Percentiles rank a stretch among this genome's conserved stretches.
These are phyloP conservation scores for Penicillium freii DNA, from an alignment of 2,329 filamentous ascomycete genomes.

Conservation along the genomic window DNA sequence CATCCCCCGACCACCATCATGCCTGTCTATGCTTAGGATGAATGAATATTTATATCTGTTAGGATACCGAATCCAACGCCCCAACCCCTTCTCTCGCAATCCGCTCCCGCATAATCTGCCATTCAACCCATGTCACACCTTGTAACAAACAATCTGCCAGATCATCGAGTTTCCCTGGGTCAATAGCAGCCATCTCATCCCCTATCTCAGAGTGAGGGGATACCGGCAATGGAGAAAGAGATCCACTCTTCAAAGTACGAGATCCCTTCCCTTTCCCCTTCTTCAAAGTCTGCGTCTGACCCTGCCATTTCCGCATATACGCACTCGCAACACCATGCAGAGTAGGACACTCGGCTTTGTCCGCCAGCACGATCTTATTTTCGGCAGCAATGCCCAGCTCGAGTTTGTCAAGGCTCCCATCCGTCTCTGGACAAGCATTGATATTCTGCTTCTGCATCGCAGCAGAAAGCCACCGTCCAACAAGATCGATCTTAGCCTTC, in stretches of 20 bases:
- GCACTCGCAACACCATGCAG: conserved; percentile 25
- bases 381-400: conserved; percentile 10
- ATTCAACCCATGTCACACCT: conserved; percentile 72
- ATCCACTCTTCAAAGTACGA: background rate
- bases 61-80: conserved; percentile 13
- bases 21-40: background rate
- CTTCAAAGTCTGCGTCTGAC: conserved; percentile 17
- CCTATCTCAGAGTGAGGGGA: background rate
- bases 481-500: conserved; percentile 61
- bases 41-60: background rate
- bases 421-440: conserved; percentile 1
- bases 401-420: background rate
- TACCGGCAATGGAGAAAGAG: background rate
- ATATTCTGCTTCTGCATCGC: background rate
- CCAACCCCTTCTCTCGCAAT: conserved; percentile 25
- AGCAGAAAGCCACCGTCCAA: conserved; percentile 53
- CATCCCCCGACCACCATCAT: background rate
- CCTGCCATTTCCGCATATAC: conserved; percentile 33
- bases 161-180: conserved; percentile 69
- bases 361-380: conserved; percentile 16
- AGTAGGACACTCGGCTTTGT: conserved; percentile 14
- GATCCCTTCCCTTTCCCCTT: background rate
- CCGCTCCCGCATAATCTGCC: conserved; percentile 54
- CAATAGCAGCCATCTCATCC: conserved; percentile 6
- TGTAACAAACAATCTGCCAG: conserved; percentile 77